Evolutionary conservation across 1,284 basidiomycete genomes (phyloP).

Genomic region (Bothia castanella): DNA sequence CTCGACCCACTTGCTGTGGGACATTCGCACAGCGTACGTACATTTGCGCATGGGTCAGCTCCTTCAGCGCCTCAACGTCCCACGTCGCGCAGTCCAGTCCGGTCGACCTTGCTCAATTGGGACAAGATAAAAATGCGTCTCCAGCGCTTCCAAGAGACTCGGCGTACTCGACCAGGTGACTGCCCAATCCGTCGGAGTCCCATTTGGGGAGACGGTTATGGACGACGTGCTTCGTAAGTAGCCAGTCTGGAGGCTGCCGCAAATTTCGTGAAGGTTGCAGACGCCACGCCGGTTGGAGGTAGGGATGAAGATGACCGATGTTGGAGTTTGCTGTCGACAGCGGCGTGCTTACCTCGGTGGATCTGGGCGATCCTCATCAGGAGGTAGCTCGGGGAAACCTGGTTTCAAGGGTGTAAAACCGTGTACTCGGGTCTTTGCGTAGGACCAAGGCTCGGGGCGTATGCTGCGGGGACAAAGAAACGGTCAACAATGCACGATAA

Average conservation of each 20-base stretch:
- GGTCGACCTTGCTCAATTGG: conserved; percentile 5
- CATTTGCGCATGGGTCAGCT: conserved; percentile 10
- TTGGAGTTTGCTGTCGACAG: conserved; percentile 2
- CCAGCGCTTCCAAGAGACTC: neutral
- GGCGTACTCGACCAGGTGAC: conserved; percentile 11
- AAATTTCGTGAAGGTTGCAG: conserved; percentile 23
- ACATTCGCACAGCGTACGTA: conserved; percentile 17
- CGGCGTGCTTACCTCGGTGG: neutral
- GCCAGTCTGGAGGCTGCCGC: conserved; percentile 9
- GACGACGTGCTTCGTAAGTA: conserved; percentile 13
- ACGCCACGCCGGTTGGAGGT: conserved; percentile 20
- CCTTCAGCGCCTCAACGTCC: conserved; percentile 13
- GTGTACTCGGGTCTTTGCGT: conserved; percentile 4
- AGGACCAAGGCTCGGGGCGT: conserved; percentile 8
- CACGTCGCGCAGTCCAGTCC: conserved; percentile 6
- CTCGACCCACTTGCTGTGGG: neutral
- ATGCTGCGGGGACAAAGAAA: conserved; percentile 8
- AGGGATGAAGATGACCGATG: conserved; percentile 27
- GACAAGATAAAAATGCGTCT: conserved; percentile 4
- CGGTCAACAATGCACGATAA: neutral
- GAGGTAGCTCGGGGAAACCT: conserved; percentile 14
- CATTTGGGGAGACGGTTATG: conserved; percentile 12
- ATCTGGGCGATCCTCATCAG: conserved; percentile 21
- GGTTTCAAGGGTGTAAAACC: conserved; percentile 6
- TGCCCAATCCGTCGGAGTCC: conserved; percentile 10